Evolutionary conservation across 805 yeast species (phyloP).

Genomic region (Starmerella apis): DNA sequence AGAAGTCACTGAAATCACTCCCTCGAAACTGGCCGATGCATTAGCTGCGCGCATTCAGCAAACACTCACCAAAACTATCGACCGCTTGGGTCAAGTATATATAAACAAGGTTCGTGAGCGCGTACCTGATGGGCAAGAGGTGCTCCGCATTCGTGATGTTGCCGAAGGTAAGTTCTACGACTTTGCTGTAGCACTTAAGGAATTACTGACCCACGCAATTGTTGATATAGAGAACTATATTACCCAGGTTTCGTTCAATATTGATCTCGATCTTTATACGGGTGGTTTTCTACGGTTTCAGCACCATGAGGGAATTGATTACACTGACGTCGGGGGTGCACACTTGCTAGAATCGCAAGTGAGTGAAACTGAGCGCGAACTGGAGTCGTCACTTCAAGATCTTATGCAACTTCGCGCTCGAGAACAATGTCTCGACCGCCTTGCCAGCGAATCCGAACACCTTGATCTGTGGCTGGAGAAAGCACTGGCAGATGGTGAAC

Average conservation of each 20-base stretch:
- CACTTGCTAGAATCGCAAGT: conserved; percentile 1
- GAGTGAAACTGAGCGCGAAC: conserved; percentile 2
- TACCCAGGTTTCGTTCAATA: conserved; percentile 4
- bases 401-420: conserved; percentile 2
- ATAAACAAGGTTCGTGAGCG: conserved; percentile 9
- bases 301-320: conserved; percentile 20
- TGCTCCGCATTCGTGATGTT: not conserved
- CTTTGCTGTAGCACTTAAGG: conserved; percentile 3
- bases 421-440: not conserved
- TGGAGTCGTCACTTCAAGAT: not conserved
- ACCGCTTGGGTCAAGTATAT: conserved; percentile 1
- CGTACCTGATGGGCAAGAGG: conserved; percentile 4
- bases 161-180: conserved; percentile 6
- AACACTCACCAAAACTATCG: not conserved
- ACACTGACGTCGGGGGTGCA: conserved; percentile 11
- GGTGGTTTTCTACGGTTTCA: conserved; percentile 17
- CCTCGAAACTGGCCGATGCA: conserved; percentile 10
- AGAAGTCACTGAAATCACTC: conserved; percentile 13
- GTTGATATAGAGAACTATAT: conserved; percentile 14
- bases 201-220: not conserved
- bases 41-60: conserved; percentile 4
- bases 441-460: not conserved
- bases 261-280: conserved; percentile 16
- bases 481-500: conserved; percentile 5
- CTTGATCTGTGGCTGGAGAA: conserved; percentile 8